These are phyloP conservation scores for Brachypodium distachyon DNA, from an alignment of 202 grass and related monocot species.

Conservation along the genomic window DNA sequence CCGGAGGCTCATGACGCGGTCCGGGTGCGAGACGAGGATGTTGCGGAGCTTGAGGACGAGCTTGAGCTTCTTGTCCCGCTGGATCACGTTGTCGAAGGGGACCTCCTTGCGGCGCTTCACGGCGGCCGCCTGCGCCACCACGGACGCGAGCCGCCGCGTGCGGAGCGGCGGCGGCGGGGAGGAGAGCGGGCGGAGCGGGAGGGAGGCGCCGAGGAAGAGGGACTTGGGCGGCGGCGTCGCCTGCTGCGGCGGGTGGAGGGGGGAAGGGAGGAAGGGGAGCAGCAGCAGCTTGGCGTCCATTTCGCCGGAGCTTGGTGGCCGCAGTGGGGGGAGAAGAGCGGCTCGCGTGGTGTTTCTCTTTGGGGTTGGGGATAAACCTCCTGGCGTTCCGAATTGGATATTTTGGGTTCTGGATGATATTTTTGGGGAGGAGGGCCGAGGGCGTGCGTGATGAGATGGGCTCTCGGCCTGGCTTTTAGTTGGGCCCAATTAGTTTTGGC, in stretches of 20 bases:
- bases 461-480: neutral
- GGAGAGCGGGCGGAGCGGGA: constrained; percentile 6
- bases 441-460: neutral
- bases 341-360: neutral
- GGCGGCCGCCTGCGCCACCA: constrained; percentile 55
- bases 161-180: neutral
- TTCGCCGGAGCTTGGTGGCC: constrained; percentile 1
- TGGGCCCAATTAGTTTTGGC: neutral
- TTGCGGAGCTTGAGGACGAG: constrained; percentile 85
- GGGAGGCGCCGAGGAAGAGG: constrained; percentile 32
- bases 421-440: neutral
- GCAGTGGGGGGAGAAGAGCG: neutral
- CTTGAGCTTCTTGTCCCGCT: constrained; percentile 96
- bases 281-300: constrained; percentile 39
- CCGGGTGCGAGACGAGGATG: constrained; percentile 63
- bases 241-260: neutral
- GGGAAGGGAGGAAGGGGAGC: constrained; percentile 38
- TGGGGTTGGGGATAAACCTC: constrained; percentile 38
- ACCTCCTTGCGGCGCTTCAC: constrained; percentile 87
- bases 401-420: neutral
- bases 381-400: neutral
- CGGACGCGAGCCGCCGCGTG: neutral
- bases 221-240: constrained; percentile 5
- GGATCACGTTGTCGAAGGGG: constrained; percentile 86
- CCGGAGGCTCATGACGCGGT: constrained; percentile 80